Evolutionary conservation across 495 filamentous ascomycete genomes (phyloP).

Genomic region (Sporormia fimetaria): DNA sequence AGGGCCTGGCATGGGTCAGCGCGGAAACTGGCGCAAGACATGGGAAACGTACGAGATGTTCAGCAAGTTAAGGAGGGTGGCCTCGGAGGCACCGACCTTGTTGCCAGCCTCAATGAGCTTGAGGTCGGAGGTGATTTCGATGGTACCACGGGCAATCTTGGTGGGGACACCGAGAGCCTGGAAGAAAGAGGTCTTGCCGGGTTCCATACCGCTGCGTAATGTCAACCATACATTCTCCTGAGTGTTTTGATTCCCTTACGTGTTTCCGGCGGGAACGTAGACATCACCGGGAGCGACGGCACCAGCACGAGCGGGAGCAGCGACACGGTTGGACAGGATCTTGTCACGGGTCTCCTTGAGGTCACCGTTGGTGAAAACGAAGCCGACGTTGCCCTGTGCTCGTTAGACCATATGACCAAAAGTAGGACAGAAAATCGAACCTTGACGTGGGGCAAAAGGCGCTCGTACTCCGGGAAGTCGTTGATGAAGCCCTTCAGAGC

Average conservation of each 20-base stretch:
- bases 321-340: constrained; percentile 93
- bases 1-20: constrained; percentile 41
- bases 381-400: constrained; percentile 69
- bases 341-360: constrained; percentile 84
- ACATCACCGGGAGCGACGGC: constrained; percentile 75
- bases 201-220: constrained; percentile 91
- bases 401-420: constrained; percentile 15
- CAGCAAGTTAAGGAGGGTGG: constrained; percentile 96
- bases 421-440: constrained; percentile 36
- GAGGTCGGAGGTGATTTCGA: constrained; percentile 97
- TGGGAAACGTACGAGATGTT: constrained; percentile 62
- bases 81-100: constrained; percentile 98
- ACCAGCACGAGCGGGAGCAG: constrained; percentile 93
- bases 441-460: constrained; percentile 87
- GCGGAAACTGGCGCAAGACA: background rate
- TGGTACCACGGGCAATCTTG: constrained; percentile 99
- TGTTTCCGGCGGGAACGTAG: constrained; percentile 72
- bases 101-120: constrained; percentile 87
- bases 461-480: constrained; percentile 93
- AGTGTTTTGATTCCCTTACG: constrained; percentile 8
- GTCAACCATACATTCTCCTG: background rate
- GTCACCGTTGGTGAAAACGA: constrained; percentile 98
- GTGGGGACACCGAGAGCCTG: constrained; percentile 99
- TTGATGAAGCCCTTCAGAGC: constrained; percentile 87
- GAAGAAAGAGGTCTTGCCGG: constrained; percentile 99